Conservation (phyloP, 352 stramenopile genomes). For the Discostella stelligera region DNA sequence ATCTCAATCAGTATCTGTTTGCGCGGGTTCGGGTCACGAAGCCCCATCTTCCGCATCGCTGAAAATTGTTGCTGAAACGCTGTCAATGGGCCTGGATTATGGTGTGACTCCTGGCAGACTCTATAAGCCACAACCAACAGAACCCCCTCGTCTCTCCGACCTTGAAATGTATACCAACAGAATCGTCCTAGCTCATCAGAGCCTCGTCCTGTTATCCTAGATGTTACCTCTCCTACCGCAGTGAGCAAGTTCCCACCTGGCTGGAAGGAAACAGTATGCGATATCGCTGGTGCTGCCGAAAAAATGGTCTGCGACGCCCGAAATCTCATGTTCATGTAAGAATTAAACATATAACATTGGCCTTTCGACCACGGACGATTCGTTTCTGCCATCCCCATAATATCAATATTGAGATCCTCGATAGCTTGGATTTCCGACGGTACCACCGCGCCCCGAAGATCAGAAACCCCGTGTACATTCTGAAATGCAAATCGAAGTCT, state of each 20-base stretch:
- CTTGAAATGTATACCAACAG: conserved; percentile 12
- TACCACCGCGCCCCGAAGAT: not conserved
- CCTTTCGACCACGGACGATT: conserved; percentile 18
- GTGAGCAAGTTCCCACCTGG: not conserved
- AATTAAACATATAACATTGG: too few relatives aligned
- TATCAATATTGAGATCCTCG: not conserved
- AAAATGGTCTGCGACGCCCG: not conserved
- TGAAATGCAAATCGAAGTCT: too few relatives aligned
- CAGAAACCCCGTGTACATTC: too few relatives aligned
- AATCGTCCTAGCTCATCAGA: conserved; percentile 13
- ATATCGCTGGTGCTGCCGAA: not conserved
- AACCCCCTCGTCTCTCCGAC: conserved; percentile 13
- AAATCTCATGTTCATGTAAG: conserved; percentile 9
- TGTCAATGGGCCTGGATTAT: conserved; percentile 8
- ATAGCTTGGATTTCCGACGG: conserved; percentile 23
- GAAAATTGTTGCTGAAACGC: conserved; percentile 17
- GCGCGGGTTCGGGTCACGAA: too few relatives aligned
- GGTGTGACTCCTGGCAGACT: conserved; percentile 19
- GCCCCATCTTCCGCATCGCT: not conserved
- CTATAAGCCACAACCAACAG: conserved; percentile 19
- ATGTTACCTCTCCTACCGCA: not conserved
- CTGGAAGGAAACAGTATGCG: not conserved
- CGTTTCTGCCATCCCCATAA: conserved; percentile 15
- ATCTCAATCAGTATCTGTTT: too few relatives aligned
- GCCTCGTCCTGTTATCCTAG: not conserved